phyloP scores from a whole-genome alignment of 1,284 basidiomycete genomes.

The Apiotrichum brassicae region DNA sequence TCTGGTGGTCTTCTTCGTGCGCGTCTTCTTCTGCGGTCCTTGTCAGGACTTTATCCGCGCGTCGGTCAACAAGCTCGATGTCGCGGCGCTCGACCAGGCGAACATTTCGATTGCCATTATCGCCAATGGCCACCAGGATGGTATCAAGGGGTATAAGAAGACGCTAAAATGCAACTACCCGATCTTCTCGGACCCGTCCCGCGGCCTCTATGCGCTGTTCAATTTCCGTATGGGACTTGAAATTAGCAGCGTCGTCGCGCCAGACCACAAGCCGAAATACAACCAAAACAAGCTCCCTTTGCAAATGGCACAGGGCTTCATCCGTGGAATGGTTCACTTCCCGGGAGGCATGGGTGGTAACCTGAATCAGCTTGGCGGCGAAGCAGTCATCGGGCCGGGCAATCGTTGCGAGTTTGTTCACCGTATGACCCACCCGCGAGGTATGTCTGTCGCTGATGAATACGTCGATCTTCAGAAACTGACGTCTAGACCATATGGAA shows the following conservation, averaged over 20 bases:
- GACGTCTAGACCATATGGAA: conserved; percentile 42
- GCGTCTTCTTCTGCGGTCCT: conserved; percentile 43
- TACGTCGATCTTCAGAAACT: too few species aligned
- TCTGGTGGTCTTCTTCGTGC: conserved; percentile 40
- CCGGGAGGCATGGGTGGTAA: conserved; percentile 33
- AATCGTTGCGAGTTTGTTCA: conserved; percentile 39
- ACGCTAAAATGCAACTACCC: conserved; percentile 19
- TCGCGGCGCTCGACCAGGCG: conserved; percentile 28
- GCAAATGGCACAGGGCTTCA: conserved; percentile 34
- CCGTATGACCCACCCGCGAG: conserved; percentile 40
- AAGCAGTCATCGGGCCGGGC: conserved; percentile 34
- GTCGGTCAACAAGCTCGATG: conserved; percentile 34
- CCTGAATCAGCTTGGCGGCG: conserved; percentile 42
- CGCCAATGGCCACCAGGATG: conserved; percentile 39
- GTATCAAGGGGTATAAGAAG: conserved; percentile 40
- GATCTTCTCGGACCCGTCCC: conserved; percentile 38
- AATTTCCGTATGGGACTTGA: not conserved
- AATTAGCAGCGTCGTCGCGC: not conserved
- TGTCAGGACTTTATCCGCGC: conserved; percentile 44
- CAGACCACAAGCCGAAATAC: conserved; percentile 25
- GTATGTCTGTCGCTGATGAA: too few species aligned
- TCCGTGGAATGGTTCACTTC: conserved; percentile 34
- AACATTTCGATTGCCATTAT: conserved; percentile 38
- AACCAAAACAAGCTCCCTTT: conserved; percentile 31
- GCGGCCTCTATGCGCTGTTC: conserved; percentile 36